Conservation (phyloP, 1,284 basidiomycete genomes). For the Boletus sp. region DNA sequence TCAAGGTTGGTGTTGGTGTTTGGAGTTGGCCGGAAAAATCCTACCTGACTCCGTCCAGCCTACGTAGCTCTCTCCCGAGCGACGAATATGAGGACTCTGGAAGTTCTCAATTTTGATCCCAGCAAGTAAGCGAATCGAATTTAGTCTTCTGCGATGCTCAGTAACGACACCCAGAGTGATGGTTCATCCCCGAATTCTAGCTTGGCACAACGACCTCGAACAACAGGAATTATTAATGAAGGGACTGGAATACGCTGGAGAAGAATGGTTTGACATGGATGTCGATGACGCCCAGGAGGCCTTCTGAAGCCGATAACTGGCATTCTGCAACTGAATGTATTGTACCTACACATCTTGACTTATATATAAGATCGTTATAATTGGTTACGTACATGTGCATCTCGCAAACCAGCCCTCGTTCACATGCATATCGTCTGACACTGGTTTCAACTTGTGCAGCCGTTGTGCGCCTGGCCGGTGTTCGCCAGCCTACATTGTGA, state of each 20-base stretch:
- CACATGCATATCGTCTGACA: conserved; percentile 3
- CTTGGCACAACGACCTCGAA: conserved; percentile 31
- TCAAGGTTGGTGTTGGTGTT: conserved; percentile 46
- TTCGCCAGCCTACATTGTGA: neutral
- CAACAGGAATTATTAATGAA: conserved; percentile 8
- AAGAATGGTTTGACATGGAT: conserved; percentile 24
- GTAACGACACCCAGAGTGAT: conserved; percentile 38
- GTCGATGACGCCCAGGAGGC: conserved; percentile 14
- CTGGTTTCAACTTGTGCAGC: neutral
- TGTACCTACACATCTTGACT: neutral
- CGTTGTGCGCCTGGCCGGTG: neutral
- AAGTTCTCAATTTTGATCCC: conserved; percentile 79
- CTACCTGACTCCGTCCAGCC: conserved; percentile 46
- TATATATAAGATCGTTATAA: neutral
- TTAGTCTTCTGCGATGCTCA: neutral
- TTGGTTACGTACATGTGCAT: conserved; percentile 4
- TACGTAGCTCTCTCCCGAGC: conserved; percentile 95
- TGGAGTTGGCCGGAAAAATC: neutral
- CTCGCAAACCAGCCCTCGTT: neutral
- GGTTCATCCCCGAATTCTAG: conserved; percentile 45
- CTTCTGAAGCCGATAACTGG: conserved; percentile 10
- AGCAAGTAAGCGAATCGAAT: conserved; percentile 53
- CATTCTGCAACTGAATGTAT: neutral
- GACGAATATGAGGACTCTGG: conserved; percentile 77
- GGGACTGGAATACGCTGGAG: conserved; percentile 1